Evolutionary conservation across 129 eudicot species (phyloP).

Genomic region (Erigeron canadensis): DNA sequence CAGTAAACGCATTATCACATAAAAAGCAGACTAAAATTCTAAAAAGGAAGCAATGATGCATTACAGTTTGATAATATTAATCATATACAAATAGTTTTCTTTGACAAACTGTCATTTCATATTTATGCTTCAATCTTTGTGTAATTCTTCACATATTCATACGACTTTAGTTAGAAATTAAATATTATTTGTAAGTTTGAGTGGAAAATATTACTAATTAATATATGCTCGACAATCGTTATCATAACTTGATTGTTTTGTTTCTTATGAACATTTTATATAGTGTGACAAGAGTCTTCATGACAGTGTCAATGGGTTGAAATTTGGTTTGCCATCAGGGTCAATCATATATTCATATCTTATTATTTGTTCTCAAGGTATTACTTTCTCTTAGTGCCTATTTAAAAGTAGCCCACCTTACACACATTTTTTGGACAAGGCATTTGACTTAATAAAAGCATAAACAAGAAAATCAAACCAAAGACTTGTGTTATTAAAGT

Average conservation of each 20-base stretch:
- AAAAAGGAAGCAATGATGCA: not conserved
- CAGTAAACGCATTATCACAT: constrained; percentile 15
- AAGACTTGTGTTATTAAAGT: constrained; percentile 19
- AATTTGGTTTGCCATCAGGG: constrained; percentile 21
- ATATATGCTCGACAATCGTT: constrained; percentile 31
- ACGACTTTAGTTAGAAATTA: constrained; percentile 14
- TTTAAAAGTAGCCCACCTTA: constrained; percentile 29
- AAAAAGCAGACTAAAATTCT: constrained; percentile 11
- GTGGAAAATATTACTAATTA: constrained; percentile 36
- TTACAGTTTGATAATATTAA: constrained; percentile 3
- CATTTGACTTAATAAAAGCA: constrained; percentile 29
- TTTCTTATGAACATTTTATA: constrained; percentile 6
- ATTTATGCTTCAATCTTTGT: constrained; percentile 14
- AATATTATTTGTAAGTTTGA: not conserved
- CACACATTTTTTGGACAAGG: constrained; percentile 7
- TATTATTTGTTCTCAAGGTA: constrained; percentile 35
- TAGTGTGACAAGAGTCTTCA: constrained; percentile 20
- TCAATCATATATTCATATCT: not conserved
- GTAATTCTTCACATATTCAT: constrained; percentile 36
- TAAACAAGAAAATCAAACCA: constrained; percentile 27
- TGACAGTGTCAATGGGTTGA: constrained; percentile 33
- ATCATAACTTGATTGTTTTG: constrained; percentile 20
- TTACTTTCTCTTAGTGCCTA: constrained; percentile 28
- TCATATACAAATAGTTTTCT: constrained; percentile 18
- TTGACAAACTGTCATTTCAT: constrained; percentile 37